Conservation (phyloP, 441 rosid species). For the Erodium texanum region DNA sequence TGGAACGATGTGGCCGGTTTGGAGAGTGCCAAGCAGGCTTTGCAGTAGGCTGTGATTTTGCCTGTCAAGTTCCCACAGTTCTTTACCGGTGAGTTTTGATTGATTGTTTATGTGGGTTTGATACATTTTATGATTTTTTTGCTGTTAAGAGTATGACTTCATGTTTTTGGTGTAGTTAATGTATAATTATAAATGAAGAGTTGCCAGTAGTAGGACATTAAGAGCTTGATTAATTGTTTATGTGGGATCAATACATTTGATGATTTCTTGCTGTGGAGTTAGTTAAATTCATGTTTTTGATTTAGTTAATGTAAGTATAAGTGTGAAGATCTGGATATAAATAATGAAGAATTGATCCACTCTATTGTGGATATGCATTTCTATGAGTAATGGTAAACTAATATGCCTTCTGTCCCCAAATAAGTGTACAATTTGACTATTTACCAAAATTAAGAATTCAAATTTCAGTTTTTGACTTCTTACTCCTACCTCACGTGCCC, state of each 20-base stretch:
- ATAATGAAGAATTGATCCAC: no score
- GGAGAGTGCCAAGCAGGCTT: slow-evolving; percentile 74
- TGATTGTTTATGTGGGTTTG: no score
- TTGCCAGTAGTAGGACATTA: no score
- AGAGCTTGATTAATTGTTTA: no score
- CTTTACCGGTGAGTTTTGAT: slow-evolving; percentile 49
- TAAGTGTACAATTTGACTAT: not conserved
- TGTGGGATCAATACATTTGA: not conserved
- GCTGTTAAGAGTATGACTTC: no score
- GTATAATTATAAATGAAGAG: no score
- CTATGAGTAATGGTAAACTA: not conserved
- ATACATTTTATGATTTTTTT: no score
- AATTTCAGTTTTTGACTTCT: no score
- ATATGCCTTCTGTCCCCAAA: not conserved
- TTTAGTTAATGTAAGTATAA: not conserved
- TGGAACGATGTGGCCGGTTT: slow-evolving; percentile 78
- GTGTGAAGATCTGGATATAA: not conserved
- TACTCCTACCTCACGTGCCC: no score
- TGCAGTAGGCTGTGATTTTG: slow-evolving; percentile 89
- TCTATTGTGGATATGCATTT: not conserved
- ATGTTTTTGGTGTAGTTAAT: no score
- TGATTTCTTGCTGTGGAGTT: not conserved
- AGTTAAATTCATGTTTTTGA: not conserved
- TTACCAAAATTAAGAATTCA: not conserved
- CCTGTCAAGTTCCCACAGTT: slow-evolving; percentile 94